These are phyloP conservation scores for Mucor lusitanicus DNA, from an alignment of 371 early-diverging fungal species.

Conservation along the genomic window DNA sequence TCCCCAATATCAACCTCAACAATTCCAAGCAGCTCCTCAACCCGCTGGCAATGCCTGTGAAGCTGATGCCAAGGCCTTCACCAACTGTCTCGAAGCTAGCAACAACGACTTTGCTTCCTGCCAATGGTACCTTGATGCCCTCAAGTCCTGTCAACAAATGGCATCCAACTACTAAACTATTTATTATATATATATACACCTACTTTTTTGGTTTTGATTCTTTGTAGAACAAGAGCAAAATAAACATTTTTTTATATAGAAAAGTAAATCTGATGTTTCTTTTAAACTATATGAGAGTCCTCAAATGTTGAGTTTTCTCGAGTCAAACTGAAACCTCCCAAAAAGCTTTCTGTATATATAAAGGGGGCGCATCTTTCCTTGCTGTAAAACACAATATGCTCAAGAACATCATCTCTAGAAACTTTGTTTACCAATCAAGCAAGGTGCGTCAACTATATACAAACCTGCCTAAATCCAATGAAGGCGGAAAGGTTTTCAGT, in stretches of 20 bases:
- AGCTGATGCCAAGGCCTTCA: conserved; percentile 83
- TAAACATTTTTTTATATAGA: background rate
- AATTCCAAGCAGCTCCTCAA: conserved; percentile 39
- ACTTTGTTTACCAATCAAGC: background rate
- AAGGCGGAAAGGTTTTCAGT: background rate
- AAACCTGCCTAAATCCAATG: background rate
- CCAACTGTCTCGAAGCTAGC: conserved; percentile 82
- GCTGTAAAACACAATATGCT: background rate
- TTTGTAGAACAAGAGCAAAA: background rate
- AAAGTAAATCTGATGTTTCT: background rate
- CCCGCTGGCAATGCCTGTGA: conserved; percentile 63
- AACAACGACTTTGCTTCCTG: conserved; percentile 78
- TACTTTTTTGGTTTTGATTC: background rate
- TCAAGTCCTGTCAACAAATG: conserved; percentile 85
- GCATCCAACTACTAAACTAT: conserved; percentile 45
- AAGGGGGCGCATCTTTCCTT: background rate
- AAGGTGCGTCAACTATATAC: background rate
- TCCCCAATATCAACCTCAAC: conserved; percentile 33
- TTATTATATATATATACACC: background rate
- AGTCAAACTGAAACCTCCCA: background rate
- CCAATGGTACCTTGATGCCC: conserved; percentile 86
- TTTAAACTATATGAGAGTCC: background rate
- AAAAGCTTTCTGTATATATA: background rate
- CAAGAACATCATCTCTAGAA: background rate
- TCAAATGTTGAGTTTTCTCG: background rate